Percentiles rank a stretch among this genome's conserved stretches.
These are phyloP conservation scores for Phaeophleospora eucalypticola DNA, from an alignment of 2,329 filamentous ascomycete genomes.

Conservation along the genomic window DNA sequence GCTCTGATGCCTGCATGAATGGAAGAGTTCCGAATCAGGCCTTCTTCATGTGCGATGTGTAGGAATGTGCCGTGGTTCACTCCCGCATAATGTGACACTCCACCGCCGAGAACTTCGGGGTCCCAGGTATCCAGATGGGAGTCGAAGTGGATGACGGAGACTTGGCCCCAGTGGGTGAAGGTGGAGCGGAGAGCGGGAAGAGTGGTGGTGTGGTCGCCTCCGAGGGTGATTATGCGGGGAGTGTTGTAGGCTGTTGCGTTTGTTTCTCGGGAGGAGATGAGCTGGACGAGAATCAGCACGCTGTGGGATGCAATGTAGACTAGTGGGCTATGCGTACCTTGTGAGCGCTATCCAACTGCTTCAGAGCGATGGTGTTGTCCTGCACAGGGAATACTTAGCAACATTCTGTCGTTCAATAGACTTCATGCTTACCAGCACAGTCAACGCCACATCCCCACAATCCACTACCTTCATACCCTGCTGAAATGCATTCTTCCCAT, in stretches of 20 bases:
- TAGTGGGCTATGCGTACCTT: slow-evolving; percentile 33
- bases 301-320: not conserved
- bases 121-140: slow-evolving; percentile 53
- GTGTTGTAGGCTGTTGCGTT: slow-evolving; percentile 41
- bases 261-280: slow-evolving; percentile 43
- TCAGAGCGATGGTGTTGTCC: slow-evolving; percentile 53
- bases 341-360: slow-evolving; percentile 52
- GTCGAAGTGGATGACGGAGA: slow-evolving; percentile 47
- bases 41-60: slow-evolving; percentile 60
- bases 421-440: slow-evolving; percentile 23
- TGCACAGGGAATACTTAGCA: slow-evolving; percentile 11
- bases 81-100: slow-evolving; percentile 57
- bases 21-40: slow-evolving; percentile 55
- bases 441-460: slow-evolving; percentile 52
- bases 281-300: slow-evolving; percentile 23
- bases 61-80: slow-evolving; percentile 59
- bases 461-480: slow-evolving; percentile 53
- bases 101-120: slow-evolving; percentile 53
- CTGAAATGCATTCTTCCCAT: slow-evolving; percentile 37
- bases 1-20: slow-evolving; percentile 61
- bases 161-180: slow-evolving; percentile 48
- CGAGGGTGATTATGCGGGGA: slow-evolving; percentile 51
- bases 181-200: slow-evolving; percentile 50
- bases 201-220: slow-evolving; percentile 56
- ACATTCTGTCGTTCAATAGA: not conserved